phyloP scores from a whole-genome alignment of 1,139 yeast species.

The Debaryomyces subglobosus region DNA sequence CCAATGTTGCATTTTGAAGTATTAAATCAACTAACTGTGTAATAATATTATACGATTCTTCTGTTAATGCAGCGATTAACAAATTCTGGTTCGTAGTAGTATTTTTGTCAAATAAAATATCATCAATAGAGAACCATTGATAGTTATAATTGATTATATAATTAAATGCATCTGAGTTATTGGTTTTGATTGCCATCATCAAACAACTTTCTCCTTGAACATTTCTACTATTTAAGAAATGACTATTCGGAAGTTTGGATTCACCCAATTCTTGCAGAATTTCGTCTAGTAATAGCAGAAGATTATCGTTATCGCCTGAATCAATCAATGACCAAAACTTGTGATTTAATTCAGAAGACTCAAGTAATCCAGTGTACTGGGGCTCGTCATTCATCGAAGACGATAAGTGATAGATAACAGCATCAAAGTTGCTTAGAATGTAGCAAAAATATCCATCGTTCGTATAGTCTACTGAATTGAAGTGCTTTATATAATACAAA shows the following conservation, averaged over 20 bases:
- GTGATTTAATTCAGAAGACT: conserved; percentile 51
- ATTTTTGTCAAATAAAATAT: conserved; percentile 64
- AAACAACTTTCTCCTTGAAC: conserved; percentile 70
- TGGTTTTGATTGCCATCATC: conserved; percentile 53
- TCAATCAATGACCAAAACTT: conserved; percentile 60
- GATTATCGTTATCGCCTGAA: conserved; percentile 27
- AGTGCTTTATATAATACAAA: conserved; percentile 63
- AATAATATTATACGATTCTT: conserved; percentile 53
- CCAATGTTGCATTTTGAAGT: conserved; percentile 39
- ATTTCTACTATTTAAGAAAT: conserved; percentile 55
- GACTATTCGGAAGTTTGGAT: conserved; percentile 34
- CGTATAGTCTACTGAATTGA: conserved; percentile 40
- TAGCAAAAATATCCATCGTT: conserved; percentile 45
- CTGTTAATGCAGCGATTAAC: conserved; percentile 60
- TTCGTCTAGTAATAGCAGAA: conserved; percentile 25
- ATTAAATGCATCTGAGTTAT: conserved; percentile 47
- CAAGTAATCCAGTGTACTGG: conserved; percentile 43
- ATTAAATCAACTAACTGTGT: conserved; percentile 52
- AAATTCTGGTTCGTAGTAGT: conserved; percentile 54
- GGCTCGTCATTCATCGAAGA: conserved; percentile 25
- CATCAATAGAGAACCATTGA: conserved; percentile 63
- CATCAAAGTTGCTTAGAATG: conserved; percentile 77
- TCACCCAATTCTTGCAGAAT: conserved; percentile 22
- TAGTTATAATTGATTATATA: conserved; percentile 46
- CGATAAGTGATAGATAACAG: conserved; percentile 68